Evolutionary conservation across 148 eudicot species (phyloP).

Genomic region (Camellia lanceoleosa): DNA sequence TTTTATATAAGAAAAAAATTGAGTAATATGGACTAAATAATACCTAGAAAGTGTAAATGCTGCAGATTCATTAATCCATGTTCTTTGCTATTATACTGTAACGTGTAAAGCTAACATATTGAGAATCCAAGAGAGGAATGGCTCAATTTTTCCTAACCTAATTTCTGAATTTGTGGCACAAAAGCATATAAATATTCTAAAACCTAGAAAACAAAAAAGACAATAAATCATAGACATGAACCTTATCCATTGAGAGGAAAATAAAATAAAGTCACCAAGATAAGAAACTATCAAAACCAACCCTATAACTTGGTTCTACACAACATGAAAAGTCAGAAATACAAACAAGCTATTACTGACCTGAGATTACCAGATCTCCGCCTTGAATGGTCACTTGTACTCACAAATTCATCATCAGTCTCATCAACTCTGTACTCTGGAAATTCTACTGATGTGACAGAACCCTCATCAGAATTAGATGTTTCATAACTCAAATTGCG

Average conservation of each 20-base stretch:
- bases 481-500: conserved; percentile 59
- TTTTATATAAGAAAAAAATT: neutral
- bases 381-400: conserved; percentile 44
- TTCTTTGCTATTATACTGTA: neutral
- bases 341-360: conserved; percentile 40
- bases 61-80: neutral
- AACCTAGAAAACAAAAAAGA: neutral
- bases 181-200: neutral
- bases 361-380: conserved; percentile 50
- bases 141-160: neutral
- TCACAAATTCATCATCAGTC: conserved; percentile 62
- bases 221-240: neutral
- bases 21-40: neutral
- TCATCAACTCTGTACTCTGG: conserved; percentile 65
- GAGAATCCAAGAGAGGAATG: neutral
- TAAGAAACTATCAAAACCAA: neutral
- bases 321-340: neutral
- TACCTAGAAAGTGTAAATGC: neutral
- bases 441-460: conserved; percentile 73
- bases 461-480: conserved; percentile 93
- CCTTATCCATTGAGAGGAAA: neutral
- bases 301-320: neutral
- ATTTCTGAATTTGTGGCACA: neutral
- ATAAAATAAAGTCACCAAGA: too few relatives aligned
- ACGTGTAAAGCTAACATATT: neutral